Base-by-base conservation (phyloP, 306 rosid genomes). In the Cucurbita maxima region DNA sequence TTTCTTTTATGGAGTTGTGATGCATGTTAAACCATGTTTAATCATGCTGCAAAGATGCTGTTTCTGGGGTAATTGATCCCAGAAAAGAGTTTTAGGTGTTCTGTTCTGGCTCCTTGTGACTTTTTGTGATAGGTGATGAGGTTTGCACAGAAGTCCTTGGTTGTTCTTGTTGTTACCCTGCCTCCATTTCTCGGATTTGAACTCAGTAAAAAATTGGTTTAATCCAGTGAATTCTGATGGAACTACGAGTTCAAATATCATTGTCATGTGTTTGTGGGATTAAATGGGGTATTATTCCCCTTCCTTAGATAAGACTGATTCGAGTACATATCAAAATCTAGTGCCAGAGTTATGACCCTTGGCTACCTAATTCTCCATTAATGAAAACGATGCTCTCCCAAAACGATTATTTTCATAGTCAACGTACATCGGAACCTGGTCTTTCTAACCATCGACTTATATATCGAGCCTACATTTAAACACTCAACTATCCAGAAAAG, bases 1-100 rank as follows among this genome's bases (percentile, higher is more conserved):
- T 47, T 15, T n/a, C 64, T 22, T 73, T 34, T 61, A 40, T 63
- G 61, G 63, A 55, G 63, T 72, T 51, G 43, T 72, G 75, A 52
- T 34, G 38, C 51, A 16, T 71, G 60, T 71, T 25, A 70, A 70
- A 50, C 58, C 10, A 18, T 44, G 56, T 11, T 30, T 41, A 43
- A 44, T 64, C 34, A 43, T 64, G 14, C 34, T 64, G 72, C 3
- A 22, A 47, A 13, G 36, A 68, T 68, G 73, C 4, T 67, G 56
- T 68, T 47, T 68, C 43, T 68, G 56, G 47, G 52, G 36, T 47
- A 57, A 47, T 68, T 68, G 73, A 47, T 47, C 56, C 51, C 43
- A 68, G 37, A 69, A 47, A 68, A 25, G 43, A 48, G 56, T 69
- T 14, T 14, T 68, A 67, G 56, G 18, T 41, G 18, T 64, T 64